Evolutionary conservation across 495 filamentous ascomycete genomes (phyloP).

Genomic region (Pseudevernia furfuracea): DNA sequence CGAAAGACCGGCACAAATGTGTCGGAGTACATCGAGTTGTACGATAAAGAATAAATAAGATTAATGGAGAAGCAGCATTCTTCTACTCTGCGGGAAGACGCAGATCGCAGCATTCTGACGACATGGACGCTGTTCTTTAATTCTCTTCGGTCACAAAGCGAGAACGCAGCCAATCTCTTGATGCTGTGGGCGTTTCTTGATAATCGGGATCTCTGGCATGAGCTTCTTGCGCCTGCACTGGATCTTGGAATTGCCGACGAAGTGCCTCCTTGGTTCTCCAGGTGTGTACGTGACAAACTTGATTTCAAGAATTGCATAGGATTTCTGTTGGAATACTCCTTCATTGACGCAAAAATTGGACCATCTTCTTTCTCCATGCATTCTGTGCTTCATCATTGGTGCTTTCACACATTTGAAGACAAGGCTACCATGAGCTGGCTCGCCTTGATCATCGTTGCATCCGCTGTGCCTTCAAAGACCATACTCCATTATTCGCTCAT

Average conservation of each 20-base stretch:
- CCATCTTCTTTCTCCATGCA: slow-evolving; percentile 34
- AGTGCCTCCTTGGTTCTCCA: not conserved
- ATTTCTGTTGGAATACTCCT: slow-evolving; percentile 7
- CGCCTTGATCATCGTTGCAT: slow-evolving; percentile 1
- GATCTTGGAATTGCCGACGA: not conserved
- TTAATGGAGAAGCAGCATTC: not conserved
- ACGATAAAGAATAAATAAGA: not conserved
- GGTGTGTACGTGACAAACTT: not conserved
- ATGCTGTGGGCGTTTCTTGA: slow-evolving; percentile 34
- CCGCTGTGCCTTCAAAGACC: not conserved
- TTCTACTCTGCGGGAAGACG: not conserved
- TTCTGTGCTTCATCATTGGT: slow-evolving; percentile 34
- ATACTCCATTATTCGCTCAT: not conserved
- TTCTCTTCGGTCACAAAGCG: slow-evolving; percentile 26
- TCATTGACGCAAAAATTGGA: slow-evolving; percentile 15
- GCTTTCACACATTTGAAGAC: slow-evolving; percentile 13
- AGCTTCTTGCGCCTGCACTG: slow-evolving; percentile 22
- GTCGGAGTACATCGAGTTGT: not conserved
- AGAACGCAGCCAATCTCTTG: slow-evolving; percentile 30
- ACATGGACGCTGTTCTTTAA: slow-evolving; percentile 25
- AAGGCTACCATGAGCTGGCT: not conserved
- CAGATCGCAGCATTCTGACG: not conserved
- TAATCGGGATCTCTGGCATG: slow-evolving; percentile 29
- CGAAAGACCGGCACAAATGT: not conserved
- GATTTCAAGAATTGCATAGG: slow-evolving; percentile 4